Percentiles rank a stretch among this genome's conserved stretches.
Conservation (phyloP, 345 rosid genomes). For the Populus euphratica region DNA sequence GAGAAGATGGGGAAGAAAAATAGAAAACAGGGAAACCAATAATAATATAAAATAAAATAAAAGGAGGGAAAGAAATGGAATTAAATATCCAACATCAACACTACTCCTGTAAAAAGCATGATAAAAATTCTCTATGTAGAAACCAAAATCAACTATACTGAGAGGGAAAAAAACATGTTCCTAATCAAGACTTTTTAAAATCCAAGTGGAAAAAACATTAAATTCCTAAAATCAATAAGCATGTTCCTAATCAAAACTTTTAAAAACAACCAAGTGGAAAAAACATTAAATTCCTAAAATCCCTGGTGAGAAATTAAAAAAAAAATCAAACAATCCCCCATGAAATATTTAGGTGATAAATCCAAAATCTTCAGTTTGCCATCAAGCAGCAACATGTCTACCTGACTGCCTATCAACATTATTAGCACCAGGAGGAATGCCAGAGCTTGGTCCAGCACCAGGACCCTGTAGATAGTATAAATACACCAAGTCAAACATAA, state of each 20-base stretch:
- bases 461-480: slow-evolving; percentile 42
- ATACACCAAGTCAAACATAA: neutral
- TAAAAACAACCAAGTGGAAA: neutral
- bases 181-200: neutral
- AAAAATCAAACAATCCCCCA: neutral
- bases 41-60: neutral
- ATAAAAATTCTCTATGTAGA: neutral
- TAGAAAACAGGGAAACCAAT: neutral
- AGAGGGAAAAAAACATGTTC: neutral
- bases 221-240: too few species aligned
- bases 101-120: neutral
- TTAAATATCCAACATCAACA: neutral
- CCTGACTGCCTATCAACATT: slow-evolving; percentile 62
- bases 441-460: slow-evolving; percentile 77
- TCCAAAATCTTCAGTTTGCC: neutral
- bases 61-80: neutral
- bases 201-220: neutral
- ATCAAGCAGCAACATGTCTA: slow-evolving; percentile 16
- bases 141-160: neutral
- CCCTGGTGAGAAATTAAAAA: too few species aligned
- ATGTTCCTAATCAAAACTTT: neutral
- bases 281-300: neutral
- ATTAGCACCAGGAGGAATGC: slow-evolving; percentile 49
- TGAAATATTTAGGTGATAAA: neutral
- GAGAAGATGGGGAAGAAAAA: neutral